Evolutionary conservation across 371 early-diverging fungal genomes (phyloP).

Genomic region (Funneliformis caledonium): DNA sequence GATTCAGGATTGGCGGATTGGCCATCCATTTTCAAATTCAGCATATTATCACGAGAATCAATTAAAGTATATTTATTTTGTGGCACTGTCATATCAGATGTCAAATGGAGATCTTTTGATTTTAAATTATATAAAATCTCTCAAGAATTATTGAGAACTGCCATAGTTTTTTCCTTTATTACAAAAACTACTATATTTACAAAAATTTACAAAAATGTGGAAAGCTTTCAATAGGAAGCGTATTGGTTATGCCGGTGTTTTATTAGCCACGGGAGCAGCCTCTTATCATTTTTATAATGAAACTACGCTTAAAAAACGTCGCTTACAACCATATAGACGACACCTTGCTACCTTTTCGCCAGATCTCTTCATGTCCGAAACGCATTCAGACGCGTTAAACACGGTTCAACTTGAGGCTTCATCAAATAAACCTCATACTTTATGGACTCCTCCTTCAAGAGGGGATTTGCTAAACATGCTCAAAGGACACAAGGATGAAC

Average conservation of each 20-base stretch:
- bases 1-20: no score
- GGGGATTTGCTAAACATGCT: slow-evolving; percentile 72
- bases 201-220: slow-evolving; percentile 1
- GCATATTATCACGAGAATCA: no score
- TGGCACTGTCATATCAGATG: no score
- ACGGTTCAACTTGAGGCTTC: not conserved
- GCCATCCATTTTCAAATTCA: no score
- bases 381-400: slow-evolving; percentile 12
- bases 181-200: no score
- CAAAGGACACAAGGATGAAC: slow-evolving; percentile 55
- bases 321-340: not conserved
- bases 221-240: not conserved
- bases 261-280: not conserved
- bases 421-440: slow-evolving; percentile 47
- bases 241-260: slow-evolving; percentile 1
- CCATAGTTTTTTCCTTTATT: no score
- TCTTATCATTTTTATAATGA: slow-evolving; percentile 6
- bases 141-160: no score
- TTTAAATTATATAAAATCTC: no score
- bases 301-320: not conserved
- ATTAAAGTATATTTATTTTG: no score
- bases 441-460: slow-evolving; percentile 76
- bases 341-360: not conserved
- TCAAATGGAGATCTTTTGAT: no score
- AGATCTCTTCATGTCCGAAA: slow-evolving; percentile 5